phyloP scores from a whole-genome alignment of 257 asterid species.

The Rehmannia glutinosa region DNA sequence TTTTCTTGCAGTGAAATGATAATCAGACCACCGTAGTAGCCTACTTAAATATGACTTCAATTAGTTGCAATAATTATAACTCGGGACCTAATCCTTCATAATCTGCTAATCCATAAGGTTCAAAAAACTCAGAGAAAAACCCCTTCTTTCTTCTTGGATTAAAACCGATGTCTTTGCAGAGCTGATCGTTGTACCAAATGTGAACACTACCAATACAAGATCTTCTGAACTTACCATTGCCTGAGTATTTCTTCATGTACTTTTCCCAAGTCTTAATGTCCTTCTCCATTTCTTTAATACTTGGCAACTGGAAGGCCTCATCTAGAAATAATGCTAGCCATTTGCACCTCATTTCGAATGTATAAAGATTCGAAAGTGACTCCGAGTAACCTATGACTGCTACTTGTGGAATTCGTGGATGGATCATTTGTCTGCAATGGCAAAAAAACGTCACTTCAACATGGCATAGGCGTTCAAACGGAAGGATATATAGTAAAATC shows the following conservation, averaged over 20 bases:
- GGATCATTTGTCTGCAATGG: constrained; percentile 49
- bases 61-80: not conserved
- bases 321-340: constrained; percentile 39
- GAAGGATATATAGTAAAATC: not conserved
- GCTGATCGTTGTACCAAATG: constrained; percentile 56
- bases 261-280: constrained; percentile 37
- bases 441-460: not conserved
- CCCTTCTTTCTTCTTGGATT: constrained; percentile 63
- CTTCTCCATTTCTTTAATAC: constrained; percentile 39
- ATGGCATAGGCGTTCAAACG: not conserved
- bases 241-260: constrained; percentile 35
- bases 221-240: constrained; percentile 26
- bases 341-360: constrained; percentile 38
- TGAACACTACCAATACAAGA: constrained; percentile 44
- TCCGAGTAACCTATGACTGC: constrained; percentile 64
- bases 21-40: not conserved
- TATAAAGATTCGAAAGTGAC: constrained; percentile 37
- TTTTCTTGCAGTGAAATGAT: not conserved
- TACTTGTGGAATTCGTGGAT: constrained; percentile 68
- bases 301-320: constrained; percentile 27
- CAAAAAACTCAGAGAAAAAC: constrained; percentile 35
- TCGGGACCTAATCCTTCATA: constrained; percentile 16
- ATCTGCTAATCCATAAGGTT: constrained; percentile 48
- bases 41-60: not conserved
- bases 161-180: constrained; percentile 58